phyloP scores from a whole-genome alignment of 768 basidiomycete species.

The Tubosaeta brunneosetosa region DNA sequence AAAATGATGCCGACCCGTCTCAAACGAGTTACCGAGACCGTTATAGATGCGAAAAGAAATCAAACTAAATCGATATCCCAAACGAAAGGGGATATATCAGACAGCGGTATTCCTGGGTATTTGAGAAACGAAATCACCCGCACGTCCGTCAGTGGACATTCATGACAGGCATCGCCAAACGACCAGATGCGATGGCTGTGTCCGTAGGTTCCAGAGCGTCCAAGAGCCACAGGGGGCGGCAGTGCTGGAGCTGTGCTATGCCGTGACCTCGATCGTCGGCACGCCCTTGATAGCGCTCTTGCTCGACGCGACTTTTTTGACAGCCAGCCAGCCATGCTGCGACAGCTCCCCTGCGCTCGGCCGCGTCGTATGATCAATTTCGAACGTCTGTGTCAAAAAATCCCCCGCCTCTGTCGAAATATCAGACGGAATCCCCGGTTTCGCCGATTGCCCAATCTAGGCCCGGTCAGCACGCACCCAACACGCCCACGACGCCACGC shows the following conservation, averaged over 20 bases:
- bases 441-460: conserved; percentile 88
- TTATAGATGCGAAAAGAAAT: not conserved
- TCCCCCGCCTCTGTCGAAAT: conserved; percentile 85
- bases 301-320: conserved; percentile 31
- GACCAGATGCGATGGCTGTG: too few species aligned
- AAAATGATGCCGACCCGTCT: not conserved
- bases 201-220: not conserved
- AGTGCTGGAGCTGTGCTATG: conserved; percentile 6
- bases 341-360: conserved; percentile 76
- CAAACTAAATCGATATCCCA: not conserved
- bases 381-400: conserved; percentile 84
- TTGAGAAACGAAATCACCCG: not conserved
- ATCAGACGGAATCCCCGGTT: conserved; percentile 85
- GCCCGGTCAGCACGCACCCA: too few species aligned
- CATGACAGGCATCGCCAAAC: not conserved
- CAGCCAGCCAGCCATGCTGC: conserved; percentile 64
- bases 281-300: conserved; percentile 16
- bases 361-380: conserved; percentile 73
- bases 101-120: not conserved
- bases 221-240: not conserved
- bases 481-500: not conserved
- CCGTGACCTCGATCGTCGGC: conserved; percentile 29
- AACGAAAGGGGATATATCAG: not conserved
- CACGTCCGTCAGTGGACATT: not conserved
- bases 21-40: not conserved